phyloP scores from a whole-genome alignment of 2,329 filamentous ascomycete genomes.

The Fusarium ramigenum region DNA sequence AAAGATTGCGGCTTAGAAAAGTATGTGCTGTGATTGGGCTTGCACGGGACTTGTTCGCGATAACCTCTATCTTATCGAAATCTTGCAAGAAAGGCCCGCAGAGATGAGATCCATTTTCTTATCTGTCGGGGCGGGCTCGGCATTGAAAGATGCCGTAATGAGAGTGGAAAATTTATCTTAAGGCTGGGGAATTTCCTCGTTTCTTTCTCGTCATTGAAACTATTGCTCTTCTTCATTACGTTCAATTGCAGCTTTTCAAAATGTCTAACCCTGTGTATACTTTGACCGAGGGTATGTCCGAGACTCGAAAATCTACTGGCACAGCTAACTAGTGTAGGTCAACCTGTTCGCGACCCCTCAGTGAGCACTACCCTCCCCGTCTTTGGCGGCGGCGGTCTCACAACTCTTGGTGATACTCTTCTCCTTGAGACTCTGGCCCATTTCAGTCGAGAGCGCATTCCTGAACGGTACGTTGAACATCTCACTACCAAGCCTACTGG shows the following conservation, averaged over 20 bases:
- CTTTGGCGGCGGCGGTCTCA: slow-evolving; percentile 10
- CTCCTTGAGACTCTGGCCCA: slow-evolving; percentile 5
- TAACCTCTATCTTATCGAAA: slow-evolving; percentile 4
- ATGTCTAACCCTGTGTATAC: slow-evolving; percentile 14
- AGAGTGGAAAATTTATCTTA: neutral
- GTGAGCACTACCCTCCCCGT: slow-evolving; percentile 8
- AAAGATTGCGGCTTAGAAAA: slow-evolving; percentile 3
- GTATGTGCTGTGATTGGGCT: neutral
- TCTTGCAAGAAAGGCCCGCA: neutral
- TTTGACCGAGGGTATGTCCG: neutral
- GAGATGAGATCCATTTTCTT: neutral
- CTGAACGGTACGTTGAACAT: neutral
- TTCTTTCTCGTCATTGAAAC: neutral
- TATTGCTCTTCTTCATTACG: neutral
- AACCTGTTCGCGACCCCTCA: slow-evolving; percentile 11
- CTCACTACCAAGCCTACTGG: rapidly evolving
- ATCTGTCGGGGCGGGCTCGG: slow-evolving; percentile 10
- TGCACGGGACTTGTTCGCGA: neutral
- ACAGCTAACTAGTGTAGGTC: neutral
- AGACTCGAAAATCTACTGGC: rapidly evolving
- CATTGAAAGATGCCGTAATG: neutral
- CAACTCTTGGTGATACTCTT: slow-evolving; percentile 8
- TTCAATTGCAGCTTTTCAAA: neutral
- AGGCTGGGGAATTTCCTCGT: neutral
- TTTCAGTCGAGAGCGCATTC: slow-evolving; percentile 13